Evolutionary conservation across 352 stramenopile genomes (phyloP), one percentile per base, ranked within the genome.

Genomic region (Phytophthora meadii): DNA sequence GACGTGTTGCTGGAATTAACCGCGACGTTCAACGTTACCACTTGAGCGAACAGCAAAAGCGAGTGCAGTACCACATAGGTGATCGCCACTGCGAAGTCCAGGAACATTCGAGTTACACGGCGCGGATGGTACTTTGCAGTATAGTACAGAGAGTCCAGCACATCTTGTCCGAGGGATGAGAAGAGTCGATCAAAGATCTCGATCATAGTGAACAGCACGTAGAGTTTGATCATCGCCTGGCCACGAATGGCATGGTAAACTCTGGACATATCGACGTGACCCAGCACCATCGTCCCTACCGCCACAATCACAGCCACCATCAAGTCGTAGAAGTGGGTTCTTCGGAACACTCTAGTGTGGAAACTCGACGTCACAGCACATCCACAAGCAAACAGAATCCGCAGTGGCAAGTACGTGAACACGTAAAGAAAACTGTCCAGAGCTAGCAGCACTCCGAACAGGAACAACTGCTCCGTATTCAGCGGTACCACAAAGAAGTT

Each of bases 211-310:
- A 98, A 98, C 27, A 99, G 70, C 40, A 99, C 95, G 74, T 99
- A 99, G 4, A 99, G 84, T 73, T 99, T 99, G 57, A 99, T 98
- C 89, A 99, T 98, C 14, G 92, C 92, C 70, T 99, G 96, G n/a
- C 94, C 94, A 15, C 97, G 84, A 69, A 99, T 99, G 64, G 95
- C 97, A 79, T 99, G 97, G 82, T 99, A 99, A 1, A 99, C 87
- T n/a, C 95, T 89, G 17, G 92, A 98, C 79, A 99, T 98, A 45
- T 98, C 96, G 19, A 99, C 90, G 5, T 89, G 81, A 47, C 80
- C 81, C 10, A 98, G 67, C 28, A 92, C 76, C 3, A 50, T 72
- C 8, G 88, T 93, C n/a, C 82, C 82, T 4, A 97, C 79, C 2
- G 79, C 61, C 32, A 98, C 74, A 19, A 96, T 95, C 1, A 92